Percentiles rank a stretch among this genome's conserved stretches.
Evolutionary conservation across 2,329 filamentous ascomycete species (phyloP).

Genomic region (Trichoderma sp.): DNA sequence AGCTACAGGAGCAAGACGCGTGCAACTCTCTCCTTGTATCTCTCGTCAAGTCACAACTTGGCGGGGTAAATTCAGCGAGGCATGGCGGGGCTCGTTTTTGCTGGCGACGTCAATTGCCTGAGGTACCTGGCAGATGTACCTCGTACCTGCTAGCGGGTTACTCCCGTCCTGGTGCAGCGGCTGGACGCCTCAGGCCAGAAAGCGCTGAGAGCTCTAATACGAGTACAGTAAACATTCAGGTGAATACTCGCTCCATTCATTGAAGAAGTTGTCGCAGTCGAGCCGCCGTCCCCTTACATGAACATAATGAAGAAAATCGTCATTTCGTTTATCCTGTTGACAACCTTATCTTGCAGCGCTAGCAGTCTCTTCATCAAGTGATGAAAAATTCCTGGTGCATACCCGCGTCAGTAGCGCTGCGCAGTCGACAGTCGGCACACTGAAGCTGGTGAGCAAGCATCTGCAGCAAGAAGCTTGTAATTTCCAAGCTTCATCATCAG

Average conservation of each 20-base stretch:
- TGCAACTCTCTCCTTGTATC: constrained; percentile 21
- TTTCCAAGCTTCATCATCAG: not conserved
- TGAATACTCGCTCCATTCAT: not conserved
- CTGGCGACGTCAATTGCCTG: not conserved
- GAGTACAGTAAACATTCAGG: not conserved
- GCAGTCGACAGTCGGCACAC: not conserved
- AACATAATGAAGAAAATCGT: not conserved
- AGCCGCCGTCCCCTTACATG: not conserved
- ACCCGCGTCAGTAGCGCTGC: not conserved
- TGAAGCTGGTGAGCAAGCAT: not conserved
- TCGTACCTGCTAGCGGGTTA: not conserved
- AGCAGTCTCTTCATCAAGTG: not conserved
- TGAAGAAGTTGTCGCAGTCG: not conserved
- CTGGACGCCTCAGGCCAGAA: constrained; percentile 3
- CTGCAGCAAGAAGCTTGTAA: not conserved
- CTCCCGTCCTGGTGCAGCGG: not conserved
- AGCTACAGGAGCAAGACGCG: constrained; percentile 33
- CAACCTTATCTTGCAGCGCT: not conserved
- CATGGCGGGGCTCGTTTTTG: constrained; percentile 21
- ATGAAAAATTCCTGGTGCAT: not conserved
- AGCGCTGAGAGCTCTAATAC: not conserved
- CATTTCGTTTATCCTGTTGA: not conserved
- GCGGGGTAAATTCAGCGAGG: constrained; percentile 37
- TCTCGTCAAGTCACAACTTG: constrained; percentile 27
- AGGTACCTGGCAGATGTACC: constrained; percentile 3